Conservation (phyloP, 129 eudicot species). For the Apium graveolens region DNA sequence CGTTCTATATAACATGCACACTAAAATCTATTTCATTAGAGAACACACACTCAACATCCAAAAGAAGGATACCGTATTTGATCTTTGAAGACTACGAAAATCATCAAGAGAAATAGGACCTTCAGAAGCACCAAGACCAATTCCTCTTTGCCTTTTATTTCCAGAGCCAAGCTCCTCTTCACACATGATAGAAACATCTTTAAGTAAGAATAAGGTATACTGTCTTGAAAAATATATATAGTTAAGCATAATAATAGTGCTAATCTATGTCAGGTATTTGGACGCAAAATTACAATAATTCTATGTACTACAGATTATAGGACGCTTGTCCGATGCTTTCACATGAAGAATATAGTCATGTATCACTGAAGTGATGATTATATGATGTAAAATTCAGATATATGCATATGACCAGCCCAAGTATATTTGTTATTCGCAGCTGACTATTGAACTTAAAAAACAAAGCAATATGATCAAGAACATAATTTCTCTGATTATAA, state of each 20-base stretch:
- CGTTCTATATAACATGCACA: not conserved
- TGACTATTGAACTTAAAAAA: not conserved
- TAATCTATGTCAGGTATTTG: not conserved
- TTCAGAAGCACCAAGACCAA: conserved; percentile 86
- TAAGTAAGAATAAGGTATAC: conserved; percentile 6
- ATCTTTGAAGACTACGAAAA: conserved; percentile 84
- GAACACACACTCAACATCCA: conserved; percentile 6
- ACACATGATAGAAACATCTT: conserved; percentile 12
- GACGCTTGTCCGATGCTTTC: not conserved
- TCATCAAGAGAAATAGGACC: conserved; percentile 98
- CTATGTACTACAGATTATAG: not conserved
- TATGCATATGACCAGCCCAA: not conserved
- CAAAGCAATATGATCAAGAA: not conserved
- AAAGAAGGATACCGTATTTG: conserved; percentile 68
- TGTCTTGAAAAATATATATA: not conserved
- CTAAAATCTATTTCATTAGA: conserved; percentile 11
- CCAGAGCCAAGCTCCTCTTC: conserved; percentile 55
- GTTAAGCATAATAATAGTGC: not conserved
- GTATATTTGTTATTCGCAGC: not conserved
- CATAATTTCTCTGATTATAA: not conserved
- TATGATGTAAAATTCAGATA: not conserved
- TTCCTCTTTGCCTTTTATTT: conserved; percentile 75
- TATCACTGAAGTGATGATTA: not conserved
- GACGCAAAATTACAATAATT: not conserved
- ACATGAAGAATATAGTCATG: not conserved